Base-by-base conservation (phyloP, 257 asterid genomes). In the Nemophila menziesii region DNA sequence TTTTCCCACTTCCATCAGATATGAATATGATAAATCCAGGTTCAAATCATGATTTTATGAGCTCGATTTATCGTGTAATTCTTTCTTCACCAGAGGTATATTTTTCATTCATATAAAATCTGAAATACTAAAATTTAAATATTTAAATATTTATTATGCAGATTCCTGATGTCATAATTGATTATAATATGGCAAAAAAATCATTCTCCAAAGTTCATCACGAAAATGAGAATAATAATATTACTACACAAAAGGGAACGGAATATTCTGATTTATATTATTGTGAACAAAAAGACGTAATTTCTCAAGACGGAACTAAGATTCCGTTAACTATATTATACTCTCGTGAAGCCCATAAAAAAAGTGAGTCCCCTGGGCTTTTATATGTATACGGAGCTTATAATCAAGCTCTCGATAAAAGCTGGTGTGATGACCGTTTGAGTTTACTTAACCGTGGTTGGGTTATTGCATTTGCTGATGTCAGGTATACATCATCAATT, bases 341-440 rank as follows among this genome's bases (percentile, higher is more conserved):
- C 64, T 90, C 89, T 17, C 57, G 55, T 16, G 64, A 49, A 48
- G 67, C 78, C n/a, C 76, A 72, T 58, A 59, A 16, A 50, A 67
- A 51, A 54, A 93, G 83, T 11, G 70, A 49, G 22, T 80, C 92
- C 64, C 94, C 98, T 0, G 94, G 92, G 19, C 72, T 89, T 64
- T 79, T 89, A 48, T 87, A 90, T 59, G 98, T 77, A 38, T 90
- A 90, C 43, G 96, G 98, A 48, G 93, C 96, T 26, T 90, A 90
- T 49, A 94, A 93, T 11, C 92, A 90, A 52, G 66, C 43, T 48
- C 65, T 81, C 49, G 98, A 90, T 46, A 90, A 74, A 61, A 79
- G 85, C 67, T 90, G 98, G 96, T 90, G 92, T 68, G 47, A 77
- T 5, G 84, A 85, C 43, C 92, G 70, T 44, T 60, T 90, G 48